A percentile compares a stretch with the other conserved stretches of the same genome.
These are phyloP conservation scores for Cladorrhinum samala DNA, from an alignment of 495 filamentous ascomycete species.

Conservation along the genomic window DNA sequence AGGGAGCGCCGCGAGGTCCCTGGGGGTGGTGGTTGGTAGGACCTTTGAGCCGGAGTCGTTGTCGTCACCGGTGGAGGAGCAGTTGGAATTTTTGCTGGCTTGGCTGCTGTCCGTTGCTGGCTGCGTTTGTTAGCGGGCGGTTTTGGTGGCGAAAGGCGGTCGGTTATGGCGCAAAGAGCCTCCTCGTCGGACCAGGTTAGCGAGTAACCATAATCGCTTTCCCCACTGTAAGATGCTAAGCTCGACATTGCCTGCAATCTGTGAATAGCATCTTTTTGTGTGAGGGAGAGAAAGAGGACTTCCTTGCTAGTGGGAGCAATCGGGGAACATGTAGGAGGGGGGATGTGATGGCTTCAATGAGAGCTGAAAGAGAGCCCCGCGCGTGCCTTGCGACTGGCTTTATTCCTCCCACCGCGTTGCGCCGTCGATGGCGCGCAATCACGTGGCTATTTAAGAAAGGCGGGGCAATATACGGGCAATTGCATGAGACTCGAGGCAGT, in stretches of 20 bases:
- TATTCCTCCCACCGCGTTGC: background rate
- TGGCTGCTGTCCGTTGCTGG: background rate
- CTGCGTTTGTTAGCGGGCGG: background rate
- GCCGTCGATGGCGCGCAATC: background rate
- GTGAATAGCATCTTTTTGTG: background rate
- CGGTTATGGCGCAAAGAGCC: conserved; percentile 16
- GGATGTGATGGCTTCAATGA: no score
- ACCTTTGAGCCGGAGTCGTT: no score
- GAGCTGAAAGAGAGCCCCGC: background rate
- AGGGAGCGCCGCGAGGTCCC: no score
- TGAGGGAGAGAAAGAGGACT: no score
- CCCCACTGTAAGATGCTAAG: conserved; percentile 18
- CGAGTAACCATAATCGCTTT: conserved; percentile 68
- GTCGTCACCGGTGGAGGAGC: background rate
- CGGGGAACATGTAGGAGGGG: no score
- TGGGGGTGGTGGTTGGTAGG: conserved; percentile 7
- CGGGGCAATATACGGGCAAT: no score
- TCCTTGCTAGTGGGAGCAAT: no score
- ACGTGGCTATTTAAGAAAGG: background rate
- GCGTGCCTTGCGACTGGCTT: background rate
- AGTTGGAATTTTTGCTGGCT: background rate
- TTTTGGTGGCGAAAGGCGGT: conserved; percentile 15
- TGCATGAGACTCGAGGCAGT: no score
- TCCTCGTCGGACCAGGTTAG: conserved; percentile 57
- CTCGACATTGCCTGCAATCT: conserved; percentile 12